Conservation (phyloP, 2,329 filamentous ascomycete species). For the Elsinoe australis region DNA sequence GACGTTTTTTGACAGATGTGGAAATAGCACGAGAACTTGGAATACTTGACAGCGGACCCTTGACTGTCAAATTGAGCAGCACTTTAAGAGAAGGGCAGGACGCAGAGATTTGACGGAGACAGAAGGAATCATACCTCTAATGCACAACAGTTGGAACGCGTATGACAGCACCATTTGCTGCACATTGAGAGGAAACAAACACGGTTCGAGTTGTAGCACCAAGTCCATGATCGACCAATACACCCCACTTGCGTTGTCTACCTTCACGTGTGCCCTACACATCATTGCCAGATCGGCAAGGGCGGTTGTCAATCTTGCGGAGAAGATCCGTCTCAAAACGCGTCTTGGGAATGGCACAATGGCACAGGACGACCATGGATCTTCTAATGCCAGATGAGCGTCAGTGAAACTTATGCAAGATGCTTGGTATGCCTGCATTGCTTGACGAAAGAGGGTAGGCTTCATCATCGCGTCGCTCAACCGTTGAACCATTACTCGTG, state of each 20-base stretch:
- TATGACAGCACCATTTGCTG: conserved; percentile 6
- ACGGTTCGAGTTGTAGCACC: not conserved
- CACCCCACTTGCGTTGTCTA: not conserved
- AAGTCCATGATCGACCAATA: not conserved
- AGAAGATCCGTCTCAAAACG: not conserved
- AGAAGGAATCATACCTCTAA: not conserved
- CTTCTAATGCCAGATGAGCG: conserved; percentile 3
- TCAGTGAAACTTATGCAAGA: not conserved
- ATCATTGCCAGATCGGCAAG: conserved; percentile 8
- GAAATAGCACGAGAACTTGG: no score
- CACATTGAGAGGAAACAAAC: conserved; percentile 1
- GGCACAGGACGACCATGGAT: conserved; percentile 1
- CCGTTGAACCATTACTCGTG: conserved; percentile 1
- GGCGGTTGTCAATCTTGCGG: conserved; percentile 9
- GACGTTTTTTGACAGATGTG: no score
- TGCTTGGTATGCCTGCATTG: not conserved
- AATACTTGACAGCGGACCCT: no score
- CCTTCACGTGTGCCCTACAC: not conserved
- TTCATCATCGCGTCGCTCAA: conserved; percentile 2
- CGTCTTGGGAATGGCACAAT: not conserved
- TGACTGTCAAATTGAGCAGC: not conserved
- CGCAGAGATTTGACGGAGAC: not conserved
- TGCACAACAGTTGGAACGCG: conserved; percentile 11
- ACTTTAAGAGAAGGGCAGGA: not conserved
- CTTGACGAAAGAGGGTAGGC: not conserved